phyloP scores from a whole-genome alignment of 1,284 basidiomycete genomes.

The Paramarasmius palmivorus region DNA sequence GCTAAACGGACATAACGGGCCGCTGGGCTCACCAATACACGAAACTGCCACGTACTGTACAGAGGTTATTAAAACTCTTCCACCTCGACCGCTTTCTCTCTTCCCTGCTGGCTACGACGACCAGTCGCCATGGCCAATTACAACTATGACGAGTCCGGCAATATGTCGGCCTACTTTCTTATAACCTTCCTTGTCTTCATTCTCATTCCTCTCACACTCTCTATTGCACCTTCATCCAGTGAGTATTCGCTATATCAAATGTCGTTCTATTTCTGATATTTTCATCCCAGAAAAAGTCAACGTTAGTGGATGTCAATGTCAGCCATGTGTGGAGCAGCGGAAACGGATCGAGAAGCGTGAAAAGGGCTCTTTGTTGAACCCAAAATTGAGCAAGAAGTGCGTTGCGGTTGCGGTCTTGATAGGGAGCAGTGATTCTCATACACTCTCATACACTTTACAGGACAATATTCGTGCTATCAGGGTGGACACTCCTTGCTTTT shows the following conservation, averaged over 20 bases:
- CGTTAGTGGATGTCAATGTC: conserved; percentile 62
- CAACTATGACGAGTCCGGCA: conserved; percentile 87
- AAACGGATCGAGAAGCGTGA: conserved; percentile 45
- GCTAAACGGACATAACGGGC: too few relatives aligned
- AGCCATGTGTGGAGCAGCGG: conserved; percentile 62
- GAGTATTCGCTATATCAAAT: background rate
- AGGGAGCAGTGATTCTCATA: background rate
- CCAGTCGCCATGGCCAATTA: conserved; percentile 66
- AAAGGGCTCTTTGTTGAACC: conserved; percentile 43
- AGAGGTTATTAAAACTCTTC: background rate
- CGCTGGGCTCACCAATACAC: too few relatives aligned
- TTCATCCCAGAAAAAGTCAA: conserved; percentile 25
- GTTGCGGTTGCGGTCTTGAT: conserved; percentile 15
- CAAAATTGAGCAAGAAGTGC: conserved; percentile 47
- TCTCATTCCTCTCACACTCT: conserved; percentile 74
- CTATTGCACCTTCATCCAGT: conserved; percentile 27
- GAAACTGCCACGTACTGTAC: conserved; percentile 2
- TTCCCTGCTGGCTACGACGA: background rate
- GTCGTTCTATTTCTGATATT: background rate
- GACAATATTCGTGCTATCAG: conserved; percentile 62
- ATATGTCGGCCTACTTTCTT: conserved; percentile 88
- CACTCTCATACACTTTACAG: conserved; percentile 21
- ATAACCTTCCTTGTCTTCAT: conserved; percentile 83
- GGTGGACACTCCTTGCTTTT: conserved; percentile 78
- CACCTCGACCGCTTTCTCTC: background rate